Base-by-base conservation (phyloP, 176 grass and related monocot genomes). In the Avena atlantica region DNA sequence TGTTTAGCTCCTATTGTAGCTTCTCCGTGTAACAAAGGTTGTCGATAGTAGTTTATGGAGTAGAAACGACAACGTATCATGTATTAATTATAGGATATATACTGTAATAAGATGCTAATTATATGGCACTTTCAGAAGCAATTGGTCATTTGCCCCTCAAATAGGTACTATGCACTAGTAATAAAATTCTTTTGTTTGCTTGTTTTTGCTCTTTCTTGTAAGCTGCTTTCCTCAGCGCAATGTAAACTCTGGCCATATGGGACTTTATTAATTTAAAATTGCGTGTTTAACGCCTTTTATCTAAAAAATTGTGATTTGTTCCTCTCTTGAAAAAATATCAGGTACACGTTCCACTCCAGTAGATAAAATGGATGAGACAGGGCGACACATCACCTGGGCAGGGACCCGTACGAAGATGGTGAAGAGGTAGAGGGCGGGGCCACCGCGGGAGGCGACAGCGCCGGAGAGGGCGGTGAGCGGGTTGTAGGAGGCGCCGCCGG, bases 401-500 rank as follows among this genome's bases (percentile, higher is more conserved):
- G 97, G 97, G 55, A 99, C 96, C 51, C 97, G 84, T 19, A 66
- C 80, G 78, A 99, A 89, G 58, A 89, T 73, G 14, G 92, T 86
- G 83, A 96, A 94, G 36, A 96, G 44, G 83, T 94, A 96, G 4
- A 81, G 78, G 6, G 83, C 47, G 67, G 64, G 52, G 11, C 86
- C 88, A 24, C 89, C 66, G 40, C 80, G 70, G 67, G 87, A 93
- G 19, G 91, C 80, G 59, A 99, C 48, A 31, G 90, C 91, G 48
- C 78, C 91, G 64, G 92, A 81, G 57, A 99, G 89, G 34, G 88
- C 85, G 70, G 94, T 91, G 75, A 99, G 92, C 14, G 97, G 97
- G 68, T 96, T 96, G 83, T 99, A 99, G 65, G 94, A 94, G 40
- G 79, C 97, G 40, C 94, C 97, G 19, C 89, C 89, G 12, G 90